phyloP scores from a whole-genome alignment of 2,329 filamentous ascomycete genomes.

The Myriosclerotinia duriaeana region DNA sequence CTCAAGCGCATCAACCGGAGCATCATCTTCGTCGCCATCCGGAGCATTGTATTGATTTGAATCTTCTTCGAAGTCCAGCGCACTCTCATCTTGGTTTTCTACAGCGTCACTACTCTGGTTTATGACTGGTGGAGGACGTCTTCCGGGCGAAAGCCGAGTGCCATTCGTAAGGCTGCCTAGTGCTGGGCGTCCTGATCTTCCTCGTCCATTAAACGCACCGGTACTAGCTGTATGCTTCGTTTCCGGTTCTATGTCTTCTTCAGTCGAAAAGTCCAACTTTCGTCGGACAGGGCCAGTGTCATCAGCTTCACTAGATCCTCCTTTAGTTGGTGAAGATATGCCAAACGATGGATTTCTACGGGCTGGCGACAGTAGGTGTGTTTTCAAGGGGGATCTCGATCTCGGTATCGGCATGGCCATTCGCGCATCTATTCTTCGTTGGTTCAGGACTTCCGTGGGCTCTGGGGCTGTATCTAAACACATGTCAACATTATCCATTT shows the following conservation, averaged over 20 bases:
- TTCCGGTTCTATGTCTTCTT: slow-evolving; percentile 28
- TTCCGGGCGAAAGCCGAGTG: slow-evolving; percentile 27
- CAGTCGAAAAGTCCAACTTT: slow-evolving; percentile 40
- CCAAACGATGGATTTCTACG: slow-evolving; percentile 39
- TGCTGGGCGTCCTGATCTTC: slow-evolving; percentile 23
- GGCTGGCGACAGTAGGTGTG: slow-evolving; percentile 41
- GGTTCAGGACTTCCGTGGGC: slow-evolving; percentile 46
- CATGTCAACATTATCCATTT: slow-evolving; percentile 25
- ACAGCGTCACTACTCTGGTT: slow-evolving; percentile 40
- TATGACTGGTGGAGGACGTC: slow-evolving; percentile 19
- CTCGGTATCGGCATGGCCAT: slow-evolving; percentile 39
- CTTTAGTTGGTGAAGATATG: slow-evolving; percentile 39
- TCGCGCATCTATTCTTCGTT: slow-evolving; percentile 37
- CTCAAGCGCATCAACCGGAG: slow-evolving; percentile 37
- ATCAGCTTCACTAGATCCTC: slow-evolving; percentile 33
- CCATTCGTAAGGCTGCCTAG: slow-evolving; percentile 30
- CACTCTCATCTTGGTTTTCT: slow-evolving; percentile 51
- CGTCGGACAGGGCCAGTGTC: slow-evolving; percentile 35
- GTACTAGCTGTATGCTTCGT: slow-evolving; percentile 16
- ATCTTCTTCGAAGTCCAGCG: slow-evolving; percentile 46
- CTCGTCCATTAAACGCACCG: slow-evolving; percentile 11
- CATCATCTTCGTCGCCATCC: slow-evolving; percentile 38
- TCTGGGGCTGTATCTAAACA: slow-evolving; percentile 51
- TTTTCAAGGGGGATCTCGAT: slow-evolving; percentile 42
- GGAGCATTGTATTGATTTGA: slow-evolving; percentile 33